phyloP scores from a whole-genome alignment of 2,329 filamentous ascomycete species.

The Lasiodiplodia sp. region DNA sequence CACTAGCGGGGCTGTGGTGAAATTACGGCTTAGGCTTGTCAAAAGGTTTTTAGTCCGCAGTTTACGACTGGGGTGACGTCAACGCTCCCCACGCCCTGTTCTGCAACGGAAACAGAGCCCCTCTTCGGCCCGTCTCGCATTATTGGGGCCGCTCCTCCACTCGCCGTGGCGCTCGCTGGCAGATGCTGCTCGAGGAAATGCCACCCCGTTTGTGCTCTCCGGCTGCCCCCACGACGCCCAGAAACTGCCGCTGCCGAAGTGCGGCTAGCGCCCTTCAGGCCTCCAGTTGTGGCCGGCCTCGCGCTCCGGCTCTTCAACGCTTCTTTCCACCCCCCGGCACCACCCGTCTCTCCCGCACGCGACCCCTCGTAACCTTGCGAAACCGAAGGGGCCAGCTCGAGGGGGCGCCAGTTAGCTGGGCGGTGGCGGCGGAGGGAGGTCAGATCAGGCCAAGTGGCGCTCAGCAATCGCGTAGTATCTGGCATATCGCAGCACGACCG shows the following conservation, averaged over 20 bases:
- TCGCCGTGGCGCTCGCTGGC: background rate
- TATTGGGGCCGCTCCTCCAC: conserved; percentile 9
- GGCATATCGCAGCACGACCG: too few species aligned
- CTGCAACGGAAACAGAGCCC: background rate
- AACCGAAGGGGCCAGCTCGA: background rate
- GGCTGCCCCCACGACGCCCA: background rate
- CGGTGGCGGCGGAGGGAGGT: background rate
- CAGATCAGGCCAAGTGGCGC: background rate
- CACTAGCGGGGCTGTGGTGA: conserved; percentile 18
- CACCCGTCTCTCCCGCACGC: background rate
- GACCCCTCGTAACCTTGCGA: background rate
- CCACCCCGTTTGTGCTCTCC: background rate
- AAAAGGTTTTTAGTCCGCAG: conserved; percentile 19
- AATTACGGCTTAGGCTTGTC: conserved; percentile 21
- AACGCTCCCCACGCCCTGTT: conserved; percentile 12
- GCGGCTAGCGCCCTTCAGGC: background rate
- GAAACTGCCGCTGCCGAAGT: background rate
- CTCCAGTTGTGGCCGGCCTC: background rate
- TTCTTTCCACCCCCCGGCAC: background rate
- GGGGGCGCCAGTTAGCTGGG: background rate
- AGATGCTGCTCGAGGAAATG: background rate
- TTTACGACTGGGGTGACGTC: conserved; percentile 18
- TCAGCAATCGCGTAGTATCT: background rate
- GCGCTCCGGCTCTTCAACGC: background rate
- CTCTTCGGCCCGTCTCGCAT: conserved; percentile 13